Evolutionary conservation across 441 rosid species (phyloP), one percentile per base, ranked within the genome.

Genomic region (Iberis amara): DNA sequence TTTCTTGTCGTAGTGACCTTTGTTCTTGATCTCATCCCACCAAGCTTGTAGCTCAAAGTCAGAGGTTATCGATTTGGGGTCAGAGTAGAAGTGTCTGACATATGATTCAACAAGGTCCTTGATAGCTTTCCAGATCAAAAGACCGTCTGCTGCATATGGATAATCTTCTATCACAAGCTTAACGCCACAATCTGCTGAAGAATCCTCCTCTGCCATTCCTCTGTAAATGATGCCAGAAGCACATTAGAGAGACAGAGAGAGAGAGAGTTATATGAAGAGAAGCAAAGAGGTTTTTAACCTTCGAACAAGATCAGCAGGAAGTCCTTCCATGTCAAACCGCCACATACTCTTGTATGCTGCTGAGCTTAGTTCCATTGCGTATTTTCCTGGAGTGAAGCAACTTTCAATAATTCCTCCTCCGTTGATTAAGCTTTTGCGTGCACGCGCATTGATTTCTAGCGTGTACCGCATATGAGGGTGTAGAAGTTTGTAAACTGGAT

Each of bases 391-490:
- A 70, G 90, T 77, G 69, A 87, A 91, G 67, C 79, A 87, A 40
- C 80, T 86, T 74, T 91, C 96, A 10, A 91, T 91, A 4, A 91
- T 62, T 13, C 98, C 98, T 55, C 89, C 96, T 57, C 96, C 98
- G 3, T 87, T 91, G 58, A 91, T 80, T 32, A 91, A 72, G 73
- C 95, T 72, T 62, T 87, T 92, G 41, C 98, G 74, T 1, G 98
- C 95, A 47, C 89, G 84, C 0, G 95, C 96, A 28, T 91, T 91
- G 52, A 91, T 87, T 62, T 91, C 96, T 21, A 87, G 68, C 0
- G 96, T 91, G 74, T 91, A 91, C 2, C 98, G 92, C 95, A 81
- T 77, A 23, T 91, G 96, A 9, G 98, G 96, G 31, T 82, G 85
- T 37, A 91, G 83, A 49, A 91, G 73, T 79, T 77, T 87, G 70